phyloP scores from a whole-genome alignment of 768 basidiomycete genomes.

The Tremella mesenterica region DNA sequence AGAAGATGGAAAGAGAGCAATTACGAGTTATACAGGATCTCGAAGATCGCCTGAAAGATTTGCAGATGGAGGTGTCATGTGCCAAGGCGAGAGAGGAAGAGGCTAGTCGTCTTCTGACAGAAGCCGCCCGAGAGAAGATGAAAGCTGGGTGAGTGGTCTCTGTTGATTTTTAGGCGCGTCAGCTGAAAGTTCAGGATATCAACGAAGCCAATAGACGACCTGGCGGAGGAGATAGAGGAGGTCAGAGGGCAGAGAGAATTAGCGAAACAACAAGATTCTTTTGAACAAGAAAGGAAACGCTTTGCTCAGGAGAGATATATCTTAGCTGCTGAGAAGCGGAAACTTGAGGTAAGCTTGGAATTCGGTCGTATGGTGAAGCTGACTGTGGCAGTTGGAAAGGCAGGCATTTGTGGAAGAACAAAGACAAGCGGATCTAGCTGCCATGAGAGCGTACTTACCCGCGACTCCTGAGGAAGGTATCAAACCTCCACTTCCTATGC shows the following conservation, averaged over 20 bases:
- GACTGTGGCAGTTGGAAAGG: constrained; percentile 29
- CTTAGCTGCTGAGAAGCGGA: constrained; percentile 17
- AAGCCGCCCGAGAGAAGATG: constrained; percentile 18
- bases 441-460: constrained; percentile 19
- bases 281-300: constrained; percentile 19
- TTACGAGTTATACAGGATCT: constrained; percentile 26
- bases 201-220: constrained; percentile 1
- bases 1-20: constrained; percentile 24
- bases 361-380: background rate
- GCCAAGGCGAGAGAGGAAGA: constrained; percentile 31
- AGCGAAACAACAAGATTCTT: background rate
- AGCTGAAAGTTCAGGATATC: constrained; percentile 1
- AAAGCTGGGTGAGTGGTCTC: constrained; percentile 3
- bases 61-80: constrained; percentile 34
- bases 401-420: constrained; percentile 32
- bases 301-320: constrained; percentile 3
- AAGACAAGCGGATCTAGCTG: constrained; percentile 20
- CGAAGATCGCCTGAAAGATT: constrained; percentile 36
- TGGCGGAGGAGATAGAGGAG: constrained; percentile 5
- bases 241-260: constrained; percentile 8
- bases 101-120: constrained; percentile 25
- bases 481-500: too few relatives aligned
- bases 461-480: constrained; percentile 7
- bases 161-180: background rate
- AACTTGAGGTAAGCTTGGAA: constrained; percentile 31